Evolutionary conservation across 2,329 filamentous ascomycete species (phyloP).

Genomic region (Alternaria angustiovoidea): DNA sequence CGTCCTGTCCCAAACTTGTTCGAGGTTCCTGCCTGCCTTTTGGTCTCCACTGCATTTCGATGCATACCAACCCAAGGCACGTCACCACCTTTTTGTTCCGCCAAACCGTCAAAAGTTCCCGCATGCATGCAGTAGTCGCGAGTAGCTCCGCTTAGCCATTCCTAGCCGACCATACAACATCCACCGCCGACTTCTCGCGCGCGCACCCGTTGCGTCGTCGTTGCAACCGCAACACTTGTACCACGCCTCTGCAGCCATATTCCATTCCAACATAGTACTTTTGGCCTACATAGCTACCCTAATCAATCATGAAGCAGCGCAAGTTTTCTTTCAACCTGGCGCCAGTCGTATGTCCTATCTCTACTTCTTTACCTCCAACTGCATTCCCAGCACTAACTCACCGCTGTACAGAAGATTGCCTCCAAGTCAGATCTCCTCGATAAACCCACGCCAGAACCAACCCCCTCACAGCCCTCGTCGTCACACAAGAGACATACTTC

Average conservation of each 20-base stretch:
- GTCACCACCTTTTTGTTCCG: not conserved
- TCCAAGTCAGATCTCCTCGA: conserved; percentile 41
- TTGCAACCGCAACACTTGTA: conserved; percentile 2
- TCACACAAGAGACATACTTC: conserved; percentile 37
- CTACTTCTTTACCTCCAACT: conserved; percentile 2
- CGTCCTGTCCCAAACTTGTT: conserved; percentile 5
- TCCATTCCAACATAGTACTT: not conserved
- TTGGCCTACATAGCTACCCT: not conserved
- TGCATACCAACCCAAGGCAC: conserved; percentile 5
- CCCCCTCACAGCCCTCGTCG: conserved; percentile 15
- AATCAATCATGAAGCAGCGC: conserved; percentile 47
- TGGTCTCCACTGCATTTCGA: not conserved
- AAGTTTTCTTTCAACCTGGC: conserved; percentile 57
- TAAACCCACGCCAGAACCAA: conserved; percentile 40
- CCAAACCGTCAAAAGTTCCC: not conserved
- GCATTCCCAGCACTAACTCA: not conserved
- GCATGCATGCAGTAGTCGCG: conserved; percentile 4
- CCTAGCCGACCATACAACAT: conserved; percentile 13
- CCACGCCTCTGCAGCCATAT: not conserved
- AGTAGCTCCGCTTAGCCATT: conserved; percentile 14
- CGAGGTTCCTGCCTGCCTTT: not conserved
- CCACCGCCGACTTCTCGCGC: not conserved
- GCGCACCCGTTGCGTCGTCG: conserved; percentile 3
- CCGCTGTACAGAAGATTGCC: conserved; percentile 42
- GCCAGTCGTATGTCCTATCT: conserved; percentile 48